Conservation (phyloP, 495 filamentous ascomycete genomes). For the Penicillium pancosmium region DNA sequence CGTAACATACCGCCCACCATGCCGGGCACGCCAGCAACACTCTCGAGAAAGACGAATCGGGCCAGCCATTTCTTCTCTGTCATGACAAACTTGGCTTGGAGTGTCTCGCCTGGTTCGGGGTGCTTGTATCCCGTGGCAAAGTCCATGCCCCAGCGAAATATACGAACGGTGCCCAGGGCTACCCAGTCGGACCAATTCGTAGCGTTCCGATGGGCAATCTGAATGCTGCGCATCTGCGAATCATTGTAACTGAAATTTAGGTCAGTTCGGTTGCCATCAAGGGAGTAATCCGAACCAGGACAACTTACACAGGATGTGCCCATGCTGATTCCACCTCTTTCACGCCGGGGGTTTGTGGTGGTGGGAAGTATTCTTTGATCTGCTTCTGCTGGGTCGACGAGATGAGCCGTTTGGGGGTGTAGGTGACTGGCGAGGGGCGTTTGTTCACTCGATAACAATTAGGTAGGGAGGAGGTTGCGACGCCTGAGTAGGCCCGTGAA, state of each 20-base stretch:
- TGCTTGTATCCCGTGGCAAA: constrained; percentile 73
- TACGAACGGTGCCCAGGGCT: constrained; percentile 61
- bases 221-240: constrained; percentile 64
- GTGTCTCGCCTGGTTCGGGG: constrained; percentile 51
- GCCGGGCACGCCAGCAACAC: constrained; percentile 90
- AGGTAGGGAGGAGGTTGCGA: constrained; percentile 21
- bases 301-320: constrained; percentile 48
- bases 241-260: constrained; percentile 56
- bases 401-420: constrained; percentile 36
- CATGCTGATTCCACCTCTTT: constrained; percentile 42
- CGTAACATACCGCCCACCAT: constrained; percentile 96
- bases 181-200: constrained; percentile 69
- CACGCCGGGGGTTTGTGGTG: constrained; percentile 37
- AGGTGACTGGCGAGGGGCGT: constrained; percentile 13
- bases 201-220: constrained; percentile 67
- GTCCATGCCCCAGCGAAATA: constrained; percentile 70
- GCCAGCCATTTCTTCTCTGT: constrained; percentile 76
- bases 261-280: constrained; percentile 12
- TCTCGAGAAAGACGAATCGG: constrained; percentile 90
- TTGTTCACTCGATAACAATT: constrained; percentile 20
- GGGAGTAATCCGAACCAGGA: background rate
- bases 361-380: constrained; percentile 46
- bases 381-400: constrained; percentile 39
- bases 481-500: constrained; percentile 29
- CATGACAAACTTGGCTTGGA: constrained; percentile 58